Base-by-base conservation (phyloP, 192 early-diverging fungal species). In the Backusella macrospora region DNA sequence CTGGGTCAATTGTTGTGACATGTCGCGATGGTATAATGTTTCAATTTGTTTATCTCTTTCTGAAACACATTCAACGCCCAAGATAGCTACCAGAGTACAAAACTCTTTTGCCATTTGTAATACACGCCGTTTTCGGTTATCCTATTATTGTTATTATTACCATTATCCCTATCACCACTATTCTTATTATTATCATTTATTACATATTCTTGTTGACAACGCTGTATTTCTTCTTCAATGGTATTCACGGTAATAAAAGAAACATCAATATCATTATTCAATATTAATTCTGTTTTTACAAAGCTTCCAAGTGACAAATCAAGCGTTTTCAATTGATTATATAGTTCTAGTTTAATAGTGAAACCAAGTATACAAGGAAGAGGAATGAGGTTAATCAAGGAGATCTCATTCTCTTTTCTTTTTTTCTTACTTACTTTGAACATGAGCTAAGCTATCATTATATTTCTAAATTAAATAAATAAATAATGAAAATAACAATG, bases 201-300 rank as follows among this genome's bases (percentile, higher is more conserved):
- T 65, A 78, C 71, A 69, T 75, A 80, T 73, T 80, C 78, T 7
- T 62, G 39, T 73, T 76, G 65, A 45, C 71, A 75, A 46, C 70
- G 74, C 48, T 52, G 15, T 29, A 76, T 68, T 75, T 76, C 78
- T 55, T 80, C 70, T 38, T 80, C 74, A 49, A 80, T 38, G 5
- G 65, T 59, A 38, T 45, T 59, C 1, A 80, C 40, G 13, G 74
- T 67, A 16, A 65, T 45, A 26, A 66, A 34, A 10, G 78, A 80
- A 10, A 80, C 78, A 29, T 80, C 71, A 6, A 75, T 48, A 13
- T 71, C 64, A 6, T 49, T 59, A 2, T 68, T n/a, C 8, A 23
- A 52, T 23, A 76, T 55, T 23, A 68, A n/a, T 47, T 62, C 52
- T 5, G 59, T 63, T 18, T 75, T 43, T 6, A 70, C 74, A 75